Percentiles rank a stretch among this genome's conserved stretches.
Evolutionary conservation across 768 basidiomycete genomes (phyloP).

Genomic region (Pisolithus tinctorius): DNA sequence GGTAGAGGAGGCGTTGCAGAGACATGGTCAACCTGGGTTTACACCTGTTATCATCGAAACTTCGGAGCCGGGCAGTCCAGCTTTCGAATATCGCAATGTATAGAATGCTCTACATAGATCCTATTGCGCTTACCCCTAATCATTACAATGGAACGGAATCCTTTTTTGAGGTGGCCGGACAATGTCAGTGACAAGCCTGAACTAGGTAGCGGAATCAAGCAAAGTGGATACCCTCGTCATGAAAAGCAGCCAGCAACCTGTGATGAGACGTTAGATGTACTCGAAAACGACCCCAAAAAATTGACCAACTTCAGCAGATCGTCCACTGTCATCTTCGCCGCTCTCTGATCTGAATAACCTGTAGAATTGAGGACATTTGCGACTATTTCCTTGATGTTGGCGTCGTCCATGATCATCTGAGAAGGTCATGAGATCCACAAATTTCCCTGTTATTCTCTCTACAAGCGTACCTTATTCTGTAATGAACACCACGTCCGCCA

Average conservation of each 20-base stretch:
- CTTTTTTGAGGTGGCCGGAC: no score
- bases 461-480: constrained; percentile 50
- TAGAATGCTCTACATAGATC: constrained; percentile 4
- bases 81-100: constrained; percentile 84
- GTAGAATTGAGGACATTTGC: constrained; percentile 68
- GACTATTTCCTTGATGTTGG: constrained; percentile 62
- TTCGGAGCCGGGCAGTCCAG: constrained; percentile 85
- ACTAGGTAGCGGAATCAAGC: constrained; percentile 32
- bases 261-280: constrained; percentile 3
- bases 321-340: constrained; percentile 90
- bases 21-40: constrained; percentile 46
- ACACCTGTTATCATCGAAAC: constrained; percentile 65
- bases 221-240: constrained; percentile 69
- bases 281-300: neutral
- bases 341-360: constrained; percentile 69
- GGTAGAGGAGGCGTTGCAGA: constrained; percentile 59
- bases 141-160: no score
- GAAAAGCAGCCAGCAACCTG: constrained; percentile 68
- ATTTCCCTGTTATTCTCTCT: neutral
- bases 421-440: neutral
- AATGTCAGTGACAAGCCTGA: no score
- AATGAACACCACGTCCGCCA: constrained; percentile 88
- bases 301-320: constrained; percentile 76
- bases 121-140: no score
- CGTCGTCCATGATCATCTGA: constrained; percentile 64